Percentiles rank a stretch among this genome's conserved stretches.
These are phyloP conservation scores for Radiomyces spectabilis DNA, from an alignment of 192 early-diverging fungal genomes.

Conservation along the genomic window DNA sequence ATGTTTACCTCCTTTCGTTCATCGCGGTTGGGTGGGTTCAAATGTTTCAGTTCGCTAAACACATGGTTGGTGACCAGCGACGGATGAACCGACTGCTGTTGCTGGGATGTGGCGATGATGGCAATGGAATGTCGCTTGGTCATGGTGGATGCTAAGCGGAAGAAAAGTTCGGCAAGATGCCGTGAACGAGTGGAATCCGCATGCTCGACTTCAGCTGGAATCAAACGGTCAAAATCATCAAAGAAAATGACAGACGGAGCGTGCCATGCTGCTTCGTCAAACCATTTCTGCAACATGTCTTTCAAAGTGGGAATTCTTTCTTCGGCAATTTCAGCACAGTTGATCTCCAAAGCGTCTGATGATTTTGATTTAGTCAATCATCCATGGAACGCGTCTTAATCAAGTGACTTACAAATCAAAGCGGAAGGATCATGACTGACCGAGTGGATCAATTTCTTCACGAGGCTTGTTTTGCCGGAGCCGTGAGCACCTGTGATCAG, in stretches of 20 bases:
- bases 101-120: slow-evolving; percentile 58
- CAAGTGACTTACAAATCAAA: slow-evolving; percentile 32
- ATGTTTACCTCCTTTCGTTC: slow-evolving; percentile 57
- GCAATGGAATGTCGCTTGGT: slow-evolving; percentile 40
- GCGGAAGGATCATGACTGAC: slow-evolving; percentile 31
- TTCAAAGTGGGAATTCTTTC: slow-evolving; percentile 53
- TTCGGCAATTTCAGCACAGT: slow-evolving; percentile 49
- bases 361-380: neutral
- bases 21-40: slow-evolving; percentile 53
- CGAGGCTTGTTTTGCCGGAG: slow-evolving; percentile 66
- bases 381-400: neutral
- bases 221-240: slow-evolving; percentile 69
- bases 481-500: slow-evolving; percentile 66
- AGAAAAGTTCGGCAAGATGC: slow-evolving; percentile 58
- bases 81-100: slow-evolving; percentile 55
- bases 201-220: slow-evolving; percentile 68
- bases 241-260: slow-evolving; percentile 66
- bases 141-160: slow-evolving; percentile 41
- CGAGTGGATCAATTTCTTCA: slow-evolving; percentile 36
- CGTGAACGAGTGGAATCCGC: slow-evolving; percentile 55
- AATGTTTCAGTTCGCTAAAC: slow-evolving; percentile 53
- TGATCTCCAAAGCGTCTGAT: slow-evolving; percentile 46
- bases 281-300: slow-evolving; percentile 48
- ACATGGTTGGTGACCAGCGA: slow-evolving; percentile 50
- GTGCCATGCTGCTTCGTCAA: slow-evolving; percentile 61